Conservation (phyloP, 2,329 filamentous ascomycete genomes). For the Penicillium sp. region DNA sequence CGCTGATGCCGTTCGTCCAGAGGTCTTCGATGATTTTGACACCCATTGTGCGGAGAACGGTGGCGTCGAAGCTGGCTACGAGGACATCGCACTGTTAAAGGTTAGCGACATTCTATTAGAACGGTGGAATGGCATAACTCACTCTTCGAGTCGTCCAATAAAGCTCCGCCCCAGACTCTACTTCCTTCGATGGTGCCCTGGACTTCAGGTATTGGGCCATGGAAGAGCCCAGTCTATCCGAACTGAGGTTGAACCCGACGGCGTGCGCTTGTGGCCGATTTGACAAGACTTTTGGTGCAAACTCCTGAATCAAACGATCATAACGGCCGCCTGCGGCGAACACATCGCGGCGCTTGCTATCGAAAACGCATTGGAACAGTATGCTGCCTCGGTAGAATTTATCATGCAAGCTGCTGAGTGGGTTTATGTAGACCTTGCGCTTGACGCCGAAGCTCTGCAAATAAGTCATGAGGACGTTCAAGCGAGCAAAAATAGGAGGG, state of each 20-base stretch:
- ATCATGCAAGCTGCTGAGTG: slow-evolving; percentile 85
- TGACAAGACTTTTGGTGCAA: slow-evolving; percentile 68
- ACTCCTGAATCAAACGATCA: slow-evolving; percentile 82
- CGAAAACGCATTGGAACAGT: slow-evolving; percentile 87
- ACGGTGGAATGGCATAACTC: slow-evolving; percentile 37
- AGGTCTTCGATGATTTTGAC: slow-evolving; percentile 75
- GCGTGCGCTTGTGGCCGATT: slow-evolving; percentile 71
- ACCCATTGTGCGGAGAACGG: slow-evolving; percentile 72
- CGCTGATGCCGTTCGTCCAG: slow-evolving; percentile 81
- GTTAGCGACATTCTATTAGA: slow-evolving; percentile 9
- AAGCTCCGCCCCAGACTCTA: slow-evolving; percentile 62
- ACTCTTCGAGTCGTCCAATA: slow-evolving; percentile 66
- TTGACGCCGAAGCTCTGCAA: slow-evolving; percentile 72
- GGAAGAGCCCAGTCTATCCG: slow-evolving; percentile 73
- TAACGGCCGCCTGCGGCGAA: slow-evolving; percentile 94
- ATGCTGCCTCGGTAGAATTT: slow-evolving; percentile 85
- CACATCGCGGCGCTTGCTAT: slow-evolving; percentile 77
- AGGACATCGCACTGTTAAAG: slow-evolving; percentile 75
- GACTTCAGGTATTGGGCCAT: slow-evolving; percentile 57
- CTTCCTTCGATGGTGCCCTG: slow-evolving; percentile 66
- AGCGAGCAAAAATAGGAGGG: slow-evolving; percentile 67
- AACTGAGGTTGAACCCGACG: slow-evolving; percentile 88
- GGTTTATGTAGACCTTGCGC: slow-evolving; percentile 79
- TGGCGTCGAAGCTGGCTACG: slow-evolving; percentile 81
- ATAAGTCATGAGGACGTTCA: slow-evolving; percentile 77